Percentiles rank a stretch among this genome's conserved stretches.
phyloP scores from a whole-genome alignment of 768 basidiomycete species.

The Leccinum fibrillosum region DNA sequence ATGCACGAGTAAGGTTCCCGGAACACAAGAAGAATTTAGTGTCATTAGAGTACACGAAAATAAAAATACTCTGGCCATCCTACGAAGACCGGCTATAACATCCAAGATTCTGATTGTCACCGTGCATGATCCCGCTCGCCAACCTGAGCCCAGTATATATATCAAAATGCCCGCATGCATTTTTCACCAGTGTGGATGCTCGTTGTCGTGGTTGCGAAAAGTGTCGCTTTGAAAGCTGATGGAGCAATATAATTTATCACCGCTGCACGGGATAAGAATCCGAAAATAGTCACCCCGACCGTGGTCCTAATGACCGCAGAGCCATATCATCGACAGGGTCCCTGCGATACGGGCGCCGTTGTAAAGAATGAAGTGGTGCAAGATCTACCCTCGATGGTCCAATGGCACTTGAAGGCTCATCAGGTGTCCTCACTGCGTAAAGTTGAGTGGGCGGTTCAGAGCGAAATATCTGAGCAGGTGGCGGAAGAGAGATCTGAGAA shows the following conservation, averaged over 20 bases:
- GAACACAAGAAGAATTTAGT: constrained; percentile 10
- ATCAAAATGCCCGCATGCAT: neutral
- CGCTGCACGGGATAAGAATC: constrained; percentile 12
- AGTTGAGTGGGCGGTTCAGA: constrained; percentile 28
- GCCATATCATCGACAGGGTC: constrained; percentile 61
- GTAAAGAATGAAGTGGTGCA: constrained; percentile 55
- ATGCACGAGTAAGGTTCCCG: constrained; percentile 17
- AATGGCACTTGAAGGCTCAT: constrained; percentile 15
- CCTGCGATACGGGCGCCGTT: constrained; percentile 57
- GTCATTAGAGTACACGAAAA: constrained; percentile 16
- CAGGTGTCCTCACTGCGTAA: constrained; percentile 27
- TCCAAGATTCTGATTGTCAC: neutral
- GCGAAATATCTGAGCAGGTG: constrained; percentile 29
- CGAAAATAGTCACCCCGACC: constrained; percentile 35
- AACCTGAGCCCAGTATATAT: neutral
- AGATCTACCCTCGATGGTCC: constrained; percentile 40
- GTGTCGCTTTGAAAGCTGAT: constrained; percentile 14
- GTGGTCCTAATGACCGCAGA: constrained; percentile 46
- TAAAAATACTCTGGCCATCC: neutral
- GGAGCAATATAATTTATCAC: constrained; percentile 21
- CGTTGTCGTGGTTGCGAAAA: constrained; percentile 5
- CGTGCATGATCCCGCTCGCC: neutral
- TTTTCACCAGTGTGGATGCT: constrained; percentile 5
- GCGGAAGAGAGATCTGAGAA: constrained; percentile 31
- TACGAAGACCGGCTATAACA: neutral